Conservation (phyloP, 2,329 filamentous ascomycete species). For the Biscogniauxia mediterranea region DNA sequence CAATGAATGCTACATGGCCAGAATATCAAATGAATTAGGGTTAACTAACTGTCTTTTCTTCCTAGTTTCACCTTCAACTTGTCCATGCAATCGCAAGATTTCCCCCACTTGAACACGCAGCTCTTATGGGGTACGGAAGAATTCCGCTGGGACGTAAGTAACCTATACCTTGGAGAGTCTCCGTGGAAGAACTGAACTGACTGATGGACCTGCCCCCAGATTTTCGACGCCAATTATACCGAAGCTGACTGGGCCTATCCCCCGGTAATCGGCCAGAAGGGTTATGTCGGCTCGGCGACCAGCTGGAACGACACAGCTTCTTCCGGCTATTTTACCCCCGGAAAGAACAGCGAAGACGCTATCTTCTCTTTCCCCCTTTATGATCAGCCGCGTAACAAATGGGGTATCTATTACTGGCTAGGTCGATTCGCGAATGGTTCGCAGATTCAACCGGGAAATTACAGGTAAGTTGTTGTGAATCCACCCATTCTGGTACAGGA, state of each 20-base stretch:
- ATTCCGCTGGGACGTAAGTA: constrained; percentile 30
- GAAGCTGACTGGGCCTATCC: constrained; percentile 44
- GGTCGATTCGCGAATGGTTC: constrained; percentile 42
- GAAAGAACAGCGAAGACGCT: constrained; percentile 37
- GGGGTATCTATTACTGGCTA: constrained; percentile 40
- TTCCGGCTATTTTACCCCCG: constrained; percentile 36
- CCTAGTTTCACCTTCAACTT: constrained; percentile 30
- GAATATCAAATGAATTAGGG: not conserved
- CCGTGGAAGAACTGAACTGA: not conserved
- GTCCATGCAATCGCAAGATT: constrained; percentile 22
- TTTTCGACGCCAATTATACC: constrained; percentile 39
- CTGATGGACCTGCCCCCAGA: constrained; percentile 15
- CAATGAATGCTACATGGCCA: too few species aligned
- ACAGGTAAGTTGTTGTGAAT: constrained; percentile 31
- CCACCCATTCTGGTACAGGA: not conserved
- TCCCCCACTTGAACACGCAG: constrained; percentile 23
- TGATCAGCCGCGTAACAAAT: constrained; percentile 33
- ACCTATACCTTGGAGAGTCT: not conserved
- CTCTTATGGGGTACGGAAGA: constrained; percentile 27
- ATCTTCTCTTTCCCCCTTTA: constrained; percentile 38
- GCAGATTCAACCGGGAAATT: constrained; percentile 40
- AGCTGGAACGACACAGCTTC: constrained; percentile 36
- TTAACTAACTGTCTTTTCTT: not conserved
- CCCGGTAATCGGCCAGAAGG: constrained; percentile 35
- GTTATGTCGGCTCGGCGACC: constrained; percentile 44